A percentile compares a stretch with the other conserved stretches of the same genome.
phyloP scores from a whole-genome alignment of 208 protist species.

The Trypanosomatidae sp. region DNA sequence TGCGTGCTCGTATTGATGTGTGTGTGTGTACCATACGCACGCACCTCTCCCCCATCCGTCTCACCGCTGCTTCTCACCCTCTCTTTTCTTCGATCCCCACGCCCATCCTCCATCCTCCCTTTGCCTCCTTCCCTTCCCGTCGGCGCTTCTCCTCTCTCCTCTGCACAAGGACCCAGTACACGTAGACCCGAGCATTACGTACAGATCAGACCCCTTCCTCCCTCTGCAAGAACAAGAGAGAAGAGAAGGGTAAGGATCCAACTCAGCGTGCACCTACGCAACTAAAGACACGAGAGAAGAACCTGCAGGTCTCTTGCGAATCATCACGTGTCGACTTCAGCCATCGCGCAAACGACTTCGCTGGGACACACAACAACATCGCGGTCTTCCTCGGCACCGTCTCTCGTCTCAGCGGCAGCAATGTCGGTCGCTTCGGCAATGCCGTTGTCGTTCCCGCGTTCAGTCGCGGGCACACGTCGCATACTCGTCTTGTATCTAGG shows the following conservation, averaged over 20 bases:
- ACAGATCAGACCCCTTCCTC: neutral
- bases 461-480: conserved; percentile 11
- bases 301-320: too few species aligned
- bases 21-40: neutral
- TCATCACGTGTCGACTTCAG: too few species aligned
- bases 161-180: neutral
- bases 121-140: neutral
- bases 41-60: neutral
- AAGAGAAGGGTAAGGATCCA: neutral
- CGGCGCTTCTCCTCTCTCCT: too few species aligned
- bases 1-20: neutral
- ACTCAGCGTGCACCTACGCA: neutral
- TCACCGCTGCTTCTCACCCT: neutral
- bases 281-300: too few species aligned
- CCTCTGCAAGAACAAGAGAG: neutral
- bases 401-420: neutral
- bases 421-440: neutral
- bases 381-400: neutral
- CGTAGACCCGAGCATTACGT: neutral
- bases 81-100: neutral
- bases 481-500: conserved; percentile 88
- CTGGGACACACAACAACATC: neutral
- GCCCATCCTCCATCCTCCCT: neutral
- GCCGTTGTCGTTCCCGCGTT: neutral
- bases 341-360: neutral